phyloP scores from a whole-genome alignment of 73 alveolate species.

The Blepharisma stoltei region DNA sequence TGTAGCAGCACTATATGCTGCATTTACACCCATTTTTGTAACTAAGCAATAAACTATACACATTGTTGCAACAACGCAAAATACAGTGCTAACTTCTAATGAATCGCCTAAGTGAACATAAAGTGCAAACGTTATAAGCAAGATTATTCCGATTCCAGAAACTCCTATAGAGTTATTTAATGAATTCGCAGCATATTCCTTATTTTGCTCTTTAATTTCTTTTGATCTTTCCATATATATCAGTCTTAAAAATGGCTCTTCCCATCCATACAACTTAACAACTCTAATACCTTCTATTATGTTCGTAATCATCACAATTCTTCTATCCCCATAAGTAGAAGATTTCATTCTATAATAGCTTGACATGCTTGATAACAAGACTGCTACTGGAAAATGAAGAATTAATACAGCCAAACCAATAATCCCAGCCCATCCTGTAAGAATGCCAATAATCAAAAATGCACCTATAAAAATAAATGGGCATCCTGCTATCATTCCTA shows the following conservation, averaged over 20 bases:
- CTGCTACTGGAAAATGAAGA: slow-evolving; percentile 3
- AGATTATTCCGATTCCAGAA: neutral
- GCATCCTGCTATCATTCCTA: neutral
- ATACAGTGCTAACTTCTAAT: neutral
- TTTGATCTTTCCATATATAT: slow-evolving; percentile 28
- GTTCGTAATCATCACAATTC: slow-evolving; percentile 34
- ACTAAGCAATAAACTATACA: too few relatives aligned
- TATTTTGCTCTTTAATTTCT: slow-evolving; percentile 25
- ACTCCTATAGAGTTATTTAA: neutral
- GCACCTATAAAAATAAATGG: neutral
- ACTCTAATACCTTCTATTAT: slow-evolving; percentile 48
- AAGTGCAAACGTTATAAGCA: neutral
- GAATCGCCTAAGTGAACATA: neutral
- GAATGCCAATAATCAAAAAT: neutral
- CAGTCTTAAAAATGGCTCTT: slow-evolving; percentile 36
- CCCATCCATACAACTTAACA: slow-evolving; percentile 55
- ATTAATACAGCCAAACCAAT: neutral
- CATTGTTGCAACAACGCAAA: neutral
- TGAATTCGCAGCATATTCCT: neutral
- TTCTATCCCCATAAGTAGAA: slow-evolving; percentile 28
- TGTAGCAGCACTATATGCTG: too few relatives aligned
- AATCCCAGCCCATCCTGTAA: neutral
- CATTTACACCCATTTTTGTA: too few relatives aligned
- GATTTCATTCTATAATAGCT: neutral
- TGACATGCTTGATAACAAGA: neutral